These are phyloP conservation scores for Penicillium paradoxum DNA, from an alignment of 495 filamentous ascomycete species.

Conservation along the genomic window DNA sequence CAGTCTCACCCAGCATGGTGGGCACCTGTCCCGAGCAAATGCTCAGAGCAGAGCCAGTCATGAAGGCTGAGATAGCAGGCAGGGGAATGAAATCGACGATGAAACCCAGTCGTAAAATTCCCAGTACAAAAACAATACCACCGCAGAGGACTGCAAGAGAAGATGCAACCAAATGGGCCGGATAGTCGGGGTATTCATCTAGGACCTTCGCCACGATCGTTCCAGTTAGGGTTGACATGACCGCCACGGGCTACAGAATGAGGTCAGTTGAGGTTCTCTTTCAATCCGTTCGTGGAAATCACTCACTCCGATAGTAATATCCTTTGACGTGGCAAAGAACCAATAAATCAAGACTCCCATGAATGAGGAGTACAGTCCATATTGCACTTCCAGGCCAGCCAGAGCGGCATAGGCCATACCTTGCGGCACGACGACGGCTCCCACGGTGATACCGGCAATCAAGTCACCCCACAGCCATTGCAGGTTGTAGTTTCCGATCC, in stretches of 20 bases:
- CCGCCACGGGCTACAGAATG: slow-evolving; percentile 73
- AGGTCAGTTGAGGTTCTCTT: slow-evolving; percentile 15
- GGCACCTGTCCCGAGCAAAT: slow-evolving; percentile 88
- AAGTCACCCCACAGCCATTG: slow-evolving; percentile 88
- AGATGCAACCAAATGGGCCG: slow-evolving; percentile 63
- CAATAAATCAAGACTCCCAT: slow-evolving; percentile 96
- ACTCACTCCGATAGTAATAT: slow-evolving; percentile 97
- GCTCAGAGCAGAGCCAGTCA: slow-evolving; percentile 94
- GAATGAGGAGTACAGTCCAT: slow-evolving; percentile 93
- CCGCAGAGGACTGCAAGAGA: slow-evolving; percentile 77
- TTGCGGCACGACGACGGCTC: slow-evolving; percentile 92
- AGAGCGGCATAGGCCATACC: slow-evolving; percentile 95
- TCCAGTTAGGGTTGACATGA: slow-evolving; percentile 87
- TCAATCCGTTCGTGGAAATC: not conserved
- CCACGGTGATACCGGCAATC: slow-evolving; percentile 91
- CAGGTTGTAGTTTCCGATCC: slow-evolving; percentile 84
- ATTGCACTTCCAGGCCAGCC: slow-evolving; percentile 72
- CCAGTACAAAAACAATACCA: slow-evolving; percentile 75
- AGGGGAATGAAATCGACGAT: slow-evolving; percentile 95
- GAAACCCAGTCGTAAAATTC: slow-evolving; percentile 76
- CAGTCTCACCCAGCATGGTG: slow-evolving; percentile 75
- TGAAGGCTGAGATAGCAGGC: slow-evolving; percentile 89
- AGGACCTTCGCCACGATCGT: slow-evolving; percentile 63
- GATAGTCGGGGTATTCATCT: slow-evolving; percentile 53
- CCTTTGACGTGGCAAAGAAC: slow-evolving; percentile 98